Evolutionary conservation across 176 grass and related monocot genomes (phyloP), one percentile per base, ranked within the genome.

Genomic region (Canna indica): DNA sequence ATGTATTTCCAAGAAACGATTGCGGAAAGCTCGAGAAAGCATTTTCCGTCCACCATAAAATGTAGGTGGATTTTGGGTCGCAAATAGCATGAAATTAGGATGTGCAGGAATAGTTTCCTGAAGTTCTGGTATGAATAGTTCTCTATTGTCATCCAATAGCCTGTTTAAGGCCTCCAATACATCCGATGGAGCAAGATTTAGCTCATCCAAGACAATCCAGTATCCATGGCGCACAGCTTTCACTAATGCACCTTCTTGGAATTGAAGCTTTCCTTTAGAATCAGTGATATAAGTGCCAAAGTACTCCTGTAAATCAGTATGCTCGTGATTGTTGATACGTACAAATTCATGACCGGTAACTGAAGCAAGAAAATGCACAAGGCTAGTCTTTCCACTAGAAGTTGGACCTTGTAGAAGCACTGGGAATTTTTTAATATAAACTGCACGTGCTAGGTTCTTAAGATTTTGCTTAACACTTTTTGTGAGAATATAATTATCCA

Each of bases 281-380:
- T 96, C 83, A 10, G 88, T 65, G 25, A 96, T 80, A 67, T 96
- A 96, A 34, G 79, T 80, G 75, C 92, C 92, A 77, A 96, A 87
- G 79, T 96, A 96, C 66, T 96, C 92, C 85, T 96, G 92, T 24
- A 96, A 78, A 87, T 96, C 92, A 52, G 92, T 96, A 76, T 96
- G 92, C 79, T 96, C 92, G 32, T 96, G 92, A 72, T 96, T 96
- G 83, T 96, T 96, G 80, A 96, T 96, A 36, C 92, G 88, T 34
- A 96, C 81, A 81, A 96, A 96, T 69, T 96, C 83, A 86, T 87
- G 78, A 68, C 88, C 83, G 33, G 92, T 86, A 82, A 91, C 76
- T 75, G 81, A 81, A 87, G 92, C 88, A 80, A 96, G 88, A 73
- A 81, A 85, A 68, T 83, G 82, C 44, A 96, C 88, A 61, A 96